Base-by-base conservation (phyloP, 352 stramenopile species). In the Pythium vanterpoolii region DNA sequence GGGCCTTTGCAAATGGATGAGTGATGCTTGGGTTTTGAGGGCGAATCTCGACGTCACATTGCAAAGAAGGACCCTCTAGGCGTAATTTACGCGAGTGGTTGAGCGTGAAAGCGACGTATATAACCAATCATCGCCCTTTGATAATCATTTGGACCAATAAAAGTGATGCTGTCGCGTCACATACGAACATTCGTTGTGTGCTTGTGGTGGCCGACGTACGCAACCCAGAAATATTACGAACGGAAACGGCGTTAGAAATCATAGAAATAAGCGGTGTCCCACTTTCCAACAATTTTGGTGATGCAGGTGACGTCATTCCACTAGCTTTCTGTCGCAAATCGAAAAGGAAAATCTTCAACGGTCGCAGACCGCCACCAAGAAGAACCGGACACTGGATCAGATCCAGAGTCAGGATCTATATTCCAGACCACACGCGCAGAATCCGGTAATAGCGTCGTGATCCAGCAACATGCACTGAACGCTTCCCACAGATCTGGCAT, bases 301-400 rank as follows among this genome's bases (percentile, higher is more conserved):
- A 67, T 62, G 60, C 60, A 34, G 4, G 44, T 62, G 60, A 67
- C 60, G 60, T 67, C 60, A 67, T 50, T 40, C 4, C 11, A 4
- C 14, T 3, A n/a, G 21, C 11, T 46, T 33, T 10, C n/a, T 33
- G 16, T n/a, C 9, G n/a, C n/a, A 42, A 48, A 34, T 26, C 27
- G 21, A 47, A 31, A 24, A 5, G 31, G 14, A 28, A 34, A 63
- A 68, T 64, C 54, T 44, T 60, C 49, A 66, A 62, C 52, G 48
- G 47, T 66, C 63, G 63, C 53, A 72, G 33, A 31, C 46, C n/a
- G 19, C 49, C 27, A 42, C n/a, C n/a, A 52, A 28, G n/a, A 16
- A 46, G n/a, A 33, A n/a, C n/a, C 48, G 10, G 18, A 28, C 4
- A 30, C 30, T 11, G 21, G 27, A 44, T 34, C 42, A 14, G 19